Evolutionary conservation across 352 stramenopile genomes (phyloP), one percentile per base, ranked within the genome.

Genomic region (Phytophthora tentaculata): DNA sequence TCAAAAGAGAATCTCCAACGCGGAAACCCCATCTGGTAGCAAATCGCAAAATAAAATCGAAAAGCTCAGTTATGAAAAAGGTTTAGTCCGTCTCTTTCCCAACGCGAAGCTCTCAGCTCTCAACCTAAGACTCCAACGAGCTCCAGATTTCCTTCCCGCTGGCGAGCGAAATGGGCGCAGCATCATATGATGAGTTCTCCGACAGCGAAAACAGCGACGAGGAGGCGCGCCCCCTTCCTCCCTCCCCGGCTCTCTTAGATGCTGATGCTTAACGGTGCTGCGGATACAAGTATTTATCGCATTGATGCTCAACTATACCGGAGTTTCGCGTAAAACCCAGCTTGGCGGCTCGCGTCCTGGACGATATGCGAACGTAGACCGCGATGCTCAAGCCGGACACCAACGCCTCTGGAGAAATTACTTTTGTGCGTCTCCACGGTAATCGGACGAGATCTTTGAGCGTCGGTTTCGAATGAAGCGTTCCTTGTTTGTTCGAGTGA

Each of bases 21-120:
- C 7, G 39, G 39, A 47, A 17, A 7, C 17, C 39, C 14, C 39
- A 47, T 47, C 17, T 19, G 17, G 39, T 20, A 47, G 39, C 17
- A 47, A 47, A 47, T 20, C 39, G 39, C 39, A 47, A 19, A 47
- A 47, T 47, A 47, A 47, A 47, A 20, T 20, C 14, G 39, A 47
- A 47, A 47, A 20, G 14, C 0, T 17, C 39, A 6, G 39, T 47
- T 47, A 22, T 17, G 8, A 47, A 47, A 47, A 47, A 20, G 39
- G 39, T 47, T 47, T 47, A 17, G 39, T 47, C 17, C 39, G 10
- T 47, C 35, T 4, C 17, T 12, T 47, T 47, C 5, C 17, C 39
- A 47, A 47, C 39, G 39, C 39, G 8, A 5, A 47, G 39, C 13
- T 19, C 35, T n/a, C n/a, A n/a, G n/a, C n/a, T n/a, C n/a, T n/a